phyloP scores from a whole-genome alignment of 108 stramenopile genomes.

The Nannochloropsis salina region DNA sequence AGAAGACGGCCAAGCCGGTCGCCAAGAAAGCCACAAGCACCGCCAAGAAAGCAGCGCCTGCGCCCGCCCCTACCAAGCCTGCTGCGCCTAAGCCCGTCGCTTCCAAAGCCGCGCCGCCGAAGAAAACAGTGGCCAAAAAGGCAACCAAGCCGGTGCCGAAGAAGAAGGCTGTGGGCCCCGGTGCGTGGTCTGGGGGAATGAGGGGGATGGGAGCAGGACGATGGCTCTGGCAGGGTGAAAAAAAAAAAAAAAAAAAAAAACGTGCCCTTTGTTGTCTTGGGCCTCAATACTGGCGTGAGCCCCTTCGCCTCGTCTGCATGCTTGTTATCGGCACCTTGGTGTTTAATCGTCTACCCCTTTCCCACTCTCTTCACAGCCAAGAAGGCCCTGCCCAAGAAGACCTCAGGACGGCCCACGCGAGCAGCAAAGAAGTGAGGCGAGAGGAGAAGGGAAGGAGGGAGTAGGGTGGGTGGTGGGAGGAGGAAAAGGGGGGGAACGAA shows the following conservation, averaged over 20 bases:
- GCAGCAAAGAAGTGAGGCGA: not conserved
- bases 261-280: not conserved
- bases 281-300: not conserved
- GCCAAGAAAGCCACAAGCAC: not conserved
- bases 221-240: not conserved
- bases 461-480: not conserved
- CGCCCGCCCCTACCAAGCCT: not conserved
- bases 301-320: not conserved
- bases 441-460: not conserved
- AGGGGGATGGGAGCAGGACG: not conserved
- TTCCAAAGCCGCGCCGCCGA: too few relatives aligned
- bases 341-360: not conserved
- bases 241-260: not conserved
- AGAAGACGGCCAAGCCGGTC: not conserved
- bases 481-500: not conserved
- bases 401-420: not conserved
- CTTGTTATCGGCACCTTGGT: not conserved
- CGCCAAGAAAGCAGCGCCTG: not conserved
- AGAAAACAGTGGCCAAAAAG: not conserved
- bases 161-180: not conserved
- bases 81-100: too few relatives aligned
- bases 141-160: constrained; percentile 19
- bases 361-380: not conserved
- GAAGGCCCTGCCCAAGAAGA: not conserved
- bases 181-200: not conserved